Percentiles rank a stretch among this genome's conserved stretches.
Evolutionary conservation across 352 stramenopile genomes (phyloP).

Genomic region (Pythium rishiriense): DNA sequence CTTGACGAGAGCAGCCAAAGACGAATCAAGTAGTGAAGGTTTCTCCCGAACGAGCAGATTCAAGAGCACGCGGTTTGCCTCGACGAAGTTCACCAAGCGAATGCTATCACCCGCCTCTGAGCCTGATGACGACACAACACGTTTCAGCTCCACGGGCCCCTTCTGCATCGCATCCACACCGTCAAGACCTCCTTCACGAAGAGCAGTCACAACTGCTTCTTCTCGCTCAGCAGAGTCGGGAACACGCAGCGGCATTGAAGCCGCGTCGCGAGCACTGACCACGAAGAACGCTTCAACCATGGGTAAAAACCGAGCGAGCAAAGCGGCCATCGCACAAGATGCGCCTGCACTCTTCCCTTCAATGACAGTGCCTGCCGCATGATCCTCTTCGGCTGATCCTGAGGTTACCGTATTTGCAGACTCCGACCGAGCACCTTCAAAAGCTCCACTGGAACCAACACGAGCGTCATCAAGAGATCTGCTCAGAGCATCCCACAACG

Average conservation of each 20-base stretch:
- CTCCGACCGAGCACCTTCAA: neutral
- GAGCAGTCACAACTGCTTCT: constrained; percentile 71
- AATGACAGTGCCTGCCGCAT: constrained; percentile 75
- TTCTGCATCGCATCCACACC: constrained; percentile 26
- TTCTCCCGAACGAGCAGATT: constrained; percentile 98
- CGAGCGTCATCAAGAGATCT: constrained; percentile 72
- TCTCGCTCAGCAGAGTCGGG: constrained; percentile 76
- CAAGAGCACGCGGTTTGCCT: constrained; percentile 94
- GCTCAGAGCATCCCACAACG: constrained; percentile 79
- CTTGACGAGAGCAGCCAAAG: constrained; percentile 95
- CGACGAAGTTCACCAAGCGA: constrained; percentile 92
- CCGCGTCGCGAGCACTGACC: constrained; percentile 91
- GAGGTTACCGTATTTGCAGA: neutral
- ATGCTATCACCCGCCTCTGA: constrained; percentile 69
- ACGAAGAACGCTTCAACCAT: constrained; percentile 99
- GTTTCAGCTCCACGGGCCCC: constrained; percentile 32
- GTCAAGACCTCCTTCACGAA: constrained; percentile 67
- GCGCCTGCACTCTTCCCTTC: constrained; percentile 86
- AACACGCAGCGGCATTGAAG: constrained; percentile 72
- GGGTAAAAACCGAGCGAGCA: constrained; percentile 97
- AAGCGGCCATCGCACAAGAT: constrained; percentile 89
- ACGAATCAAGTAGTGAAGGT: constrained; percentile 95
- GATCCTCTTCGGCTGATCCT: constrained; percentile 50
- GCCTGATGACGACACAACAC: constrained; percentile 46
- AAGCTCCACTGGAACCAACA: constrained; percentile 10